Evolutionary conservation across 208 protist genomes (phyloP), one percentile per base, ranked within the genome.

Genomic region (Wallacemonas sp.): DNA sequence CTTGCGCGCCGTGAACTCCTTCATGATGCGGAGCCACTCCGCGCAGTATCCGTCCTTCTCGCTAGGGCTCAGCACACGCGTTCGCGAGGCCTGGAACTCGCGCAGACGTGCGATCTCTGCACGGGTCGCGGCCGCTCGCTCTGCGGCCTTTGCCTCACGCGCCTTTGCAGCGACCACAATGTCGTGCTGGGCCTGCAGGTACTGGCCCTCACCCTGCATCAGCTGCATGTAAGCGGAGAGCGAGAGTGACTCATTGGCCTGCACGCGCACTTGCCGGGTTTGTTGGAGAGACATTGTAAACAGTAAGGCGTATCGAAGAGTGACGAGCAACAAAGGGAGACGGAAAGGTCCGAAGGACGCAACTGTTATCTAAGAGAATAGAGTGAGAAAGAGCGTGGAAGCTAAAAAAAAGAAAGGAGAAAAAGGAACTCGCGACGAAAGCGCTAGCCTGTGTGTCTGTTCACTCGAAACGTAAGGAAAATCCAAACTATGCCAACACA

Each of bases 1-100:
- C 48, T 83, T 84, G 26, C 83, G 83, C 63, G 63, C 61, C 0
- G 60, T 49, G 57, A 86, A 85, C 69, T 86, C 83, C 63, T 79
- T 78, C 66, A 85, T 47, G 38, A 81, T 38, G 30, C 30, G 32
- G 36, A 70, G 61, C 72, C 75, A 88, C 60, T 57, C 68, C 17
- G 14, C 38, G 29, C 56, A 61, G 60, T 86, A 83, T 12, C 41
- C 46, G 14, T 38, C 65, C 29, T 43, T 46, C 55, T 77, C 68
- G 54, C 24, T 61, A 27, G 52, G 23, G 6, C 36, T 61, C 2
- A 52, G 41, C 29, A 33, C 39, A 52, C 23, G 30, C 11, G 17
- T 64, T 3, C n/a, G 34, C 39, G 36, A 12, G 12, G 52, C 26
- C 30, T 58, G 30, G 23, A 58, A 30, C n/a, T 58, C 52, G 32